These are phyloP conservation scores for Zea luxurians DNA, from an alignment of 176 grass and related monocot species.

Conservation along the genomic window DNA sequence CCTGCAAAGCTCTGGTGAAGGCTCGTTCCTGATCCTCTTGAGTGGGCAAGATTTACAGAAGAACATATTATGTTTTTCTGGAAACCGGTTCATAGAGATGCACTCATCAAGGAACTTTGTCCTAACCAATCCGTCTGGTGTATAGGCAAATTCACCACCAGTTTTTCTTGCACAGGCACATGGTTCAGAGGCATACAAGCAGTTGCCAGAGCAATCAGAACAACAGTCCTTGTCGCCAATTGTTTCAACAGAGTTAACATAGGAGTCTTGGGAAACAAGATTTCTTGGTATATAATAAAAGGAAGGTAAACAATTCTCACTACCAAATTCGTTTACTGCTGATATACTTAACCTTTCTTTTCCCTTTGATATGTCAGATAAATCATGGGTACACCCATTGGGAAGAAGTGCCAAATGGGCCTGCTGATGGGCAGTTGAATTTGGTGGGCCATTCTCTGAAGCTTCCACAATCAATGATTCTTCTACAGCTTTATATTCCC, in stretches of 20 bases:
- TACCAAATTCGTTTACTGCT: slow-evolving; percentile 58
- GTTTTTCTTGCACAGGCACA: slow-evolving; percentile 70
- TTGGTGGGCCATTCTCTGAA: slow-evolving; percentile 4
- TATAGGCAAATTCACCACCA: slow-evolving; percentile 70
- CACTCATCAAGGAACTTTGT: slow-evolving; percentile 65
- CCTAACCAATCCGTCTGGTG: slow-evolving; percentile 57
- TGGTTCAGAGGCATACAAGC: slow-evolving; percentile 55
- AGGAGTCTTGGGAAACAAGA: slow-evolving; percentile 56
- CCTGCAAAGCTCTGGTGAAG: slow-evolving; percentile 48
- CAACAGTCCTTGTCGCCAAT: slow-evolving; percentile 69
- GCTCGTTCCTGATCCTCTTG: slow-evolving; percentile 47
- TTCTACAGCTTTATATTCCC: slow-evolving; percentile 19
- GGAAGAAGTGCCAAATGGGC: slow-evolving; percentile 31
- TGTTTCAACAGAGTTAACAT: slow-evolving; percentile 56
- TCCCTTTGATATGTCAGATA: slow-evolving; percentile 69
- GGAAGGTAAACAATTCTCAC: slow-evolving; percentile 42
- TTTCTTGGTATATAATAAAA: slow-evolving; percentile 72
- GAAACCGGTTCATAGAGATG: slow-evolving; percentile 45
- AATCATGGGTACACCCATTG: slow-evolving; percentile 44
- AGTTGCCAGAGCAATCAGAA: slow-evolving; percentile 61
- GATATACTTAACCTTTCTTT: slow-evolving; percentile 63
- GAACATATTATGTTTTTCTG: slow-evolving; percentile 52
- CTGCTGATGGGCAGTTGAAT: slow-evolving; percentile 25
- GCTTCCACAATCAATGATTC: slow-evolving; percentile 19
- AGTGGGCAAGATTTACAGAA: slow-evolving; percentile 67